Evolutionary conservation across 495 filamentous ascomycete species (phyloP), one percentile per base, ranked within the genome.

Genomic region (Penicillium steckii): DNA sequence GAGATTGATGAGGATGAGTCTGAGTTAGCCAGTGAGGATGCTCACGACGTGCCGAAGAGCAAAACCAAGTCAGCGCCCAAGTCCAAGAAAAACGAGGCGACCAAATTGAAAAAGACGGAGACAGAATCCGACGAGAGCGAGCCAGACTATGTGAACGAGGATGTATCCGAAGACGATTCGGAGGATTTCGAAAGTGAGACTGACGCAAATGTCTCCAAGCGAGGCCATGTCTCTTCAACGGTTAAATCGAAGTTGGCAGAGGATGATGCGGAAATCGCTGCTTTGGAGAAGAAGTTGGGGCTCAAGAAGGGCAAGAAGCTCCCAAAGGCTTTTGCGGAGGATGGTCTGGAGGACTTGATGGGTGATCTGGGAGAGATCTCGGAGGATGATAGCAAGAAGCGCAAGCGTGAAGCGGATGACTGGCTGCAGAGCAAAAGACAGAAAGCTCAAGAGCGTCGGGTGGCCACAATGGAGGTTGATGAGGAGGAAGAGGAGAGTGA

Each of bases 191-290:
- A 54, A 4, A 40, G 61, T 9, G 46, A 57, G 10, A 47, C 71
- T 8, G 42, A 53, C 4, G 43, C 63, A 40, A 23, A 37, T 8
- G 29, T 25, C 38, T 10, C 18, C 10, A 22, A 18, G 12, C 21
- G 44, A 3, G 10, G 8, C 3, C 60, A 72, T 43, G 44, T 86
- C 9, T 80, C 89, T 6, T 82, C 77, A 48, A 73, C 72, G 0
- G 74, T 87, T 1, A 84, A 81, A 64, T 79, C 84, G 5, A 85
- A 81, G 53, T 70, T 97, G 0, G 72, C 66, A 4, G 54, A 76
- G 50, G 94, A 97, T 49, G 90, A 97, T 59, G 85, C 82, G 3
- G 89, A 96, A 54, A 97, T 98, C 61, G 85, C 87, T 13, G 88
- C 84, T 8, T 68, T 97, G 50, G 95, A 98, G 71, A 90, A 85